Evolutionary conservation across 2,329 filamentous ascomycete species (phyloP), one percentile per base, ranked within the genome.

Genomic region (Aspergillus hiratsukae): DNA sequence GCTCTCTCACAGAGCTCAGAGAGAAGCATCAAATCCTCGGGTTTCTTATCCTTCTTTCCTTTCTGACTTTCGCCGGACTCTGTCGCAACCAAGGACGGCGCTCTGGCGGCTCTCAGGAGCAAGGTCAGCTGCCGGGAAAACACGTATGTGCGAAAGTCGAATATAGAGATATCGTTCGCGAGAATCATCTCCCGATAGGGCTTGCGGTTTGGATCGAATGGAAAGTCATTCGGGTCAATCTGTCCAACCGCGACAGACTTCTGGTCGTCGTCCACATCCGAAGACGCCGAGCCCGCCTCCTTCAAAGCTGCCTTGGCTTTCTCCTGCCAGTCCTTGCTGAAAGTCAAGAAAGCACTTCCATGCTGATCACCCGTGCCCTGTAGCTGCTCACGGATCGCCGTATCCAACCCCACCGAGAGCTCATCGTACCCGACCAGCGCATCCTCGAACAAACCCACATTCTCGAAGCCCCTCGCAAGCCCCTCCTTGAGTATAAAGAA

Each of bases 401-500:
- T 82, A 71, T 97, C 93, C 29, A 99, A 79, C 0, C 92, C 93
- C 51, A 93, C 86, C 45, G 89, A 89, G 9, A 99, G 84, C 76
- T 99, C 93, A 71, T 97, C 94, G 65, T 99, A 99, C 14, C 91
- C 91, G 4, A 94, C 89, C 41, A 99, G 77, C 3, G 94, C 93
- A 80, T 99, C 94, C 69, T 99, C 94, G 8, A 97, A 90, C 9
- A 99, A 79, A 0, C 95, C 95, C 3, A 97, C 92, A 69, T 90
- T 97, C 72, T 99, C 95, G 64, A 99, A 96, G 0, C 93, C 95
- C 63, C 90, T 84, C 1, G 94, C 93, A 37, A 99, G 78, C 0
- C 94, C 94, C 72, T 99, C 94, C 69, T 99, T 99, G 8, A 99
- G 81, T 17, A 99, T 92, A 71, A 99, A 99, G 71, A 99, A 99